phyloP scores from a whole-genome alignment of 2,329 filamentous ascomycete species.

The Penicillium sp. region DNA sequence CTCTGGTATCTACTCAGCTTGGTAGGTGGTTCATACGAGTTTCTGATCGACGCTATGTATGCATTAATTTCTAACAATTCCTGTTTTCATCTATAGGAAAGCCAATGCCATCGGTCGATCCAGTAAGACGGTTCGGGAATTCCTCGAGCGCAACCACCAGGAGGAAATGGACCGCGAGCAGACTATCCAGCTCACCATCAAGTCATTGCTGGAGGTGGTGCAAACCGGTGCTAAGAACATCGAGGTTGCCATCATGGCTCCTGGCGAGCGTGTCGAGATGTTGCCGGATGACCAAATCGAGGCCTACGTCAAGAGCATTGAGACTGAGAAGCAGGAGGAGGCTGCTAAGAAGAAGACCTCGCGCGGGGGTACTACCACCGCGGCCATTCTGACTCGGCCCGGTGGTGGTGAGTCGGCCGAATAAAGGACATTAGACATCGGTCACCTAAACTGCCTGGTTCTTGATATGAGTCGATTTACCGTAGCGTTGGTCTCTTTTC shows the following conservation, averaged over 20 bases:
- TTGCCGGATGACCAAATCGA: slow-evolving; percentile 95
- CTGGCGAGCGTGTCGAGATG: slow-evolving; percentile 88
- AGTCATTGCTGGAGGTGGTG: slow-evolving; percentile 95
- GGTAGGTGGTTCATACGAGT: slow-evolving; percentile 58
- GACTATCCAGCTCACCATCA: slow-evolving; percentile 95
- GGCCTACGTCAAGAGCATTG: slow-evolving; percentile 96
- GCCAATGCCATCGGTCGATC: slow-evolving; percentile 98
- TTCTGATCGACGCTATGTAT: background rate
- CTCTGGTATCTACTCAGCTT: slow-evolving; percentile 98
- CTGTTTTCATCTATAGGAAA: slow-evolving; percentile 65
- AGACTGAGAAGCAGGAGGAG: slow-evolving; percentile 99
- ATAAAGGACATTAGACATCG: slow-evolving; percentile 13
- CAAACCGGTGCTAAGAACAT: slow-evolving; percentile 99
- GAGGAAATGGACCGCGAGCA: slow-evolving; percentile 95
- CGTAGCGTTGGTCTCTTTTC: slow-evolving; percentile 25
- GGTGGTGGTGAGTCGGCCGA: slow-evolving; percentile 45
- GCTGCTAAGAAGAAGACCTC: slow-evolving; percentile 94
- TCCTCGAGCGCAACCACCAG: slow-evolving; percentile 98
- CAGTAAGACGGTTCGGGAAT: slow-evolving; percentile 98
- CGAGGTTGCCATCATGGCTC: slow-evolving; percentile 97
- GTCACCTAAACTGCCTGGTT: slow-evolving; percentile 21
- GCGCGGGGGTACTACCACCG: slow-evolving; percentile 46
- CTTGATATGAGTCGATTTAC: slow-evolving; percentile 24
- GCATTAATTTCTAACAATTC: slow-evolving; percentile 13
- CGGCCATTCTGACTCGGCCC: slow-evolving; percentile 69